Base-by-base conservation (phyloP, 2,329 filamentous ascomycete genomes). In the Aspergillus fijiensis region DNA sequence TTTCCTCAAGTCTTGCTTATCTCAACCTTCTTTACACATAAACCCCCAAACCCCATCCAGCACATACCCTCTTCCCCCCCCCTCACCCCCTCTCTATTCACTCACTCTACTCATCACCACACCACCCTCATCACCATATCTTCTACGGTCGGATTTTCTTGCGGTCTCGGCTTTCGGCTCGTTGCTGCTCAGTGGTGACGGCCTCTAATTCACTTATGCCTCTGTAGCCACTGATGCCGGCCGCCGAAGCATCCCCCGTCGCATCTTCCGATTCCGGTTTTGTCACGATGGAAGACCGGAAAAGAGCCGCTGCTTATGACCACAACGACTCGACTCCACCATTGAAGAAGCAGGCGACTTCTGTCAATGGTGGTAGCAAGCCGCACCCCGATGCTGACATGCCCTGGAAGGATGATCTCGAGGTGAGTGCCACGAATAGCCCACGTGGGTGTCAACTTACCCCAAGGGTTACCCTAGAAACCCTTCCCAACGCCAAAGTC, bases 221-320 rank as follows among this genome's bases (percentile, higher is more conserved):
- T 77, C 71, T 77, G 76, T 79, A 78, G 80, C 81, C 84, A 89
- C 90, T 92, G 85, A 96, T 96, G 91, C 88, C 88, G 89, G 86
- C 90, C 85, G 87, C 90, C 81, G 89, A 90, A 81, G 85, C 86
- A 70, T 84, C 84, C 76, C 85, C 87, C 79, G 84, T 88, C 79
- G 84, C 88, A 84, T 86, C 87, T 85, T 87, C 90, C 83, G 89
- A 91, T 82, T 79, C 84, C 77, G 88, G 88, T 85, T 84, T 91
- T 81, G 83, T 87, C 70, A 96, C 95, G 86, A 99, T 98, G 94
- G 95, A 99, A 85, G 95, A 98, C 84, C 92, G 95, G 86, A 99
- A 99, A 86, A 88, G 95, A 86, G 90, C 92, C 74, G 91, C 92
- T 74, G 85, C 89, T 70, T 85, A 86, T 79, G 90, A 89, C 74